phyloP scores from a whole-genome alignment of 768 basidiomycete genomes.

The Mycena pura region DNA sequence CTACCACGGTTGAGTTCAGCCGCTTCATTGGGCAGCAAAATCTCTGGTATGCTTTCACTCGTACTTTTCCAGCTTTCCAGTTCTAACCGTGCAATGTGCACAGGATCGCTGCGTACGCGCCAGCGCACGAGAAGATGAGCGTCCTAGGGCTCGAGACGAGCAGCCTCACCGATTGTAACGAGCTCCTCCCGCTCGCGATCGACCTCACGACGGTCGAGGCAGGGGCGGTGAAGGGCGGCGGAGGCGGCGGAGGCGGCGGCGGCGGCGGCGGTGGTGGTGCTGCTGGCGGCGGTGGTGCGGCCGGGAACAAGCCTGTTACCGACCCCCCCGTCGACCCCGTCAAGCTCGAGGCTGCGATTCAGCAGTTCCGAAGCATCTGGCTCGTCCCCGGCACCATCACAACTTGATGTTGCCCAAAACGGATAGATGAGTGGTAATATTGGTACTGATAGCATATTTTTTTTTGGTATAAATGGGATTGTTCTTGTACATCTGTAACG shows the following conservation, averaged over 20 bases:
- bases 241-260: too few species aligned
- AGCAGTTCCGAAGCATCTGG: not conserved
- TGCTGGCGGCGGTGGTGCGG: not conserved
- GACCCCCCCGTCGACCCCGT: not conserved
- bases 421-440: too few species aligned
- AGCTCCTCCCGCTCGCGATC: not conserved
- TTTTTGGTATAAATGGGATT: too few species aligned
- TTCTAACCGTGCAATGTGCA: not conserved
- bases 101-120: not conserved
- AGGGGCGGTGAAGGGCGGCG: too few species aligned
- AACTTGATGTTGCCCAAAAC: too few species aligned
- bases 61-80: not conserved
- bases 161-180: too few species aligned
- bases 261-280: too few species aligned
- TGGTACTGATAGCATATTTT: too few species aligned
- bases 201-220: not conserved
- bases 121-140: not conserved
- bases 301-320: not conserved
- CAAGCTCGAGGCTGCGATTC: not conserved
- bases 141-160: not conserved
- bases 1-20: not conserved
- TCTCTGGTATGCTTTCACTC: not conserved
- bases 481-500: too few species aligned
- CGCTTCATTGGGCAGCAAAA: slow-evolving; percentile 13
- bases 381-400: not conserved